Base-by-base conservation (phyloP, 179 eudicot genomes). In the Pouteria campechiana region DNA sequence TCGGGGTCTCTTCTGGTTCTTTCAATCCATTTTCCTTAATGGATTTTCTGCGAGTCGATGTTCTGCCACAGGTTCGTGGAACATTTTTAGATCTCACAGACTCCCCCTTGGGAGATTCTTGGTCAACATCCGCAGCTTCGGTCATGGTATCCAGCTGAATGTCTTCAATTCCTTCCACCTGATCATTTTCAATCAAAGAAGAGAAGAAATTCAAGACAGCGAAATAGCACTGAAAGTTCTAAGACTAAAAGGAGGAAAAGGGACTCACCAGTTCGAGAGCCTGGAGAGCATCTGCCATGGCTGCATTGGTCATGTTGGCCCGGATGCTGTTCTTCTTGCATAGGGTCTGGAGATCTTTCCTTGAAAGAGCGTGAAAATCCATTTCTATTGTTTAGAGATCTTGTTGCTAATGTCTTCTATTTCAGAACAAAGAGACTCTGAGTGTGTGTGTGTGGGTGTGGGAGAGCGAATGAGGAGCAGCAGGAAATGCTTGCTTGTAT, bases 311-410 rank as follows among this genome's bases (percentile, higher is more conserved):
- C 13, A 57, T 15, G 51, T 86, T 89, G 9, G 97, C 97, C 0
- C 90, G 97, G 42, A 86, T 81, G 43, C 81, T 89, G 79, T 89
- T 89, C 48, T 16, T 45, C 74, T 86, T 89, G 93, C 96, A 86
- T 1, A 89, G 60, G 11, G 70, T 32, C 54, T 89, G 97, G 36
- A 89, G 83, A 18, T 89, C 78, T 48, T 74, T 79, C 62, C 97
- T 79, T 28, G 65, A 32, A 14, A 89, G 46, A 50, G 32, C 72
- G 37, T 76, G 70, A 74, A 73, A 86, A 64, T 89, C 97, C 97
- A 86, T 89, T 20, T 54, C 33, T 32, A n/a, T n/a, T n/a, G n/a
- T n/a, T n/a, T n/a, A n/a, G n/a, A n/a, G n/a, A n/a, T n/a, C n/a
- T n/a, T n/a, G n/a, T n/a, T n/a, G n/a, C n/a, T n/a, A n/a, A n/a